Evolutionary conservation across 192 early-diverging fungal genomes (phyloP).

Genomic region (Thoreauomyces humboldtii): DNA sequence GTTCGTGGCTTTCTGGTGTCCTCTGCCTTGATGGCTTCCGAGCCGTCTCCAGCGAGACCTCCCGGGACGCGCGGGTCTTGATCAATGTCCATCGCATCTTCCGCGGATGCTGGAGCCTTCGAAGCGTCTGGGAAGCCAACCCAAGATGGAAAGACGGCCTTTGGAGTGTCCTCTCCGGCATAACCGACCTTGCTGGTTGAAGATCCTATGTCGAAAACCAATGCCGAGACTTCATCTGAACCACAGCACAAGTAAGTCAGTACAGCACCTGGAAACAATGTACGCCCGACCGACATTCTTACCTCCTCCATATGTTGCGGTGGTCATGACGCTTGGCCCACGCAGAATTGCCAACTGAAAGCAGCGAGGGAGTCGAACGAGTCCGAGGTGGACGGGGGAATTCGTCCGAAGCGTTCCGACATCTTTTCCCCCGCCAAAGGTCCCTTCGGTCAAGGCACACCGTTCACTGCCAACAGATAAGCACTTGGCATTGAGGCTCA

Average conservation of each 20-base stretch:
- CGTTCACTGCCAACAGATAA: no score
- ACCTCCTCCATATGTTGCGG: slow-evolving; percentile 12
- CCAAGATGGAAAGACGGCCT: slow-evolving; percentile 78
- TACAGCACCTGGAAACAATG: no score
- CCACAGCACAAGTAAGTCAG: no score
- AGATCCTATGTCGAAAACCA: slow-evolving; percentile 92
- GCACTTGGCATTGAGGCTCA: no score
- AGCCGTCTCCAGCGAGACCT: neutral
- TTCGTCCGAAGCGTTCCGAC: no score
- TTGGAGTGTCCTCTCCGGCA: slow-evolving; percentile 95
- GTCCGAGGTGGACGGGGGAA: no score
- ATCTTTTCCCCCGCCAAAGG: no score
- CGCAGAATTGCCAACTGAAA: no score
- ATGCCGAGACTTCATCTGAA: slow-evolving; percentile 86
- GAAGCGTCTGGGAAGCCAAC: slow-evolving; percentile 53
- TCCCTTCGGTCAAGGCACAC: no score
- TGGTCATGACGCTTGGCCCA: no score
- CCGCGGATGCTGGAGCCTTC: no score
- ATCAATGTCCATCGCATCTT: slow-evolving; percentile 17
- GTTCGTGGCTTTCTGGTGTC: neutral
- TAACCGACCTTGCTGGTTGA: slow-evolving; percentile 87
- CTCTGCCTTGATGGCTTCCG: neutral
- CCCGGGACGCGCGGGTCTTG: neutral
- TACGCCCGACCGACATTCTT: neutral
- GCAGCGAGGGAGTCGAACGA: no score